Base-by-base conservation (phyloP, 805 yeast genomes). In the Candida pseudofarinosa region DNA sequence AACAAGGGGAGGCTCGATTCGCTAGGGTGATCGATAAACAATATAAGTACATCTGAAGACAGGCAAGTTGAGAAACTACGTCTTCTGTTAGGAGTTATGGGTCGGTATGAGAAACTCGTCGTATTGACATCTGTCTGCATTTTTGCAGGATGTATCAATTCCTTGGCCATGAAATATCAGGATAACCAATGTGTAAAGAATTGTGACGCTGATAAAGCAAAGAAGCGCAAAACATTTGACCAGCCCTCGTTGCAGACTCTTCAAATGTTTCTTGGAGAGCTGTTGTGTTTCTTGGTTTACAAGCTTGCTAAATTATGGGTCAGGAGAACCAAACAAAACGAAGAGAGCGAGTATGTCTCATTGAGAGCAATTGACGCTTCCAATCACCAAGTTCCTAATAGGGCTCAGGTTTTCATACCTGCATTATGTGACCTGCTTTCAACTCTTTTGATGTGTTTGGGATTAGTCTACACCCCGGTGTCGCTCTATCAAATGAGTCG, bases 401-500 rank as follows among this genome's bases (percentile, higher is more conserved):
- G 67, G 41, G 62, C 85, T 0, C 34, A n/a, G 34, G 28, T 23
- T 7, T 7, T 23, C 28, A 58, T 83, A 35, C 93, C 93, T 1
- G 78, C 93, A 1, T 55, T 75, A 6, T 83, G 89, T 61, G 95
- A 86, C 59, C 69, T 85, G 38, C 53, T 74, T 31, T 91, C 83
- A 3, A 86, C 95, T 1, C 85, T 93, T 0, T 62, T 86, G 49
- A 73, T 85, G 80, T 83, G 85, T 52, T 58, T 85, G n/a, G 93
- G 93, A 0, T 68, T 86, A 46, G 59, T 84, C 18, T 81, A 80
- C 60, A 80, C 82, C 1, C 91, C 93, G 0, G 93, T 85, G 6
- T 83, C 89, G 1, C 75, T 85, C 39, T 86, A 85, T 60, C 95
- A 86, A 59, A 86, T 86, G 95, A 81, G 85, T n/a, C 69, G 95